Evolutionary conservation across 108 stramenopile genomes (phyloP), one percentile per base, ranked within the genome.

Genomic region (Conticribra weissflogii): DNA sequence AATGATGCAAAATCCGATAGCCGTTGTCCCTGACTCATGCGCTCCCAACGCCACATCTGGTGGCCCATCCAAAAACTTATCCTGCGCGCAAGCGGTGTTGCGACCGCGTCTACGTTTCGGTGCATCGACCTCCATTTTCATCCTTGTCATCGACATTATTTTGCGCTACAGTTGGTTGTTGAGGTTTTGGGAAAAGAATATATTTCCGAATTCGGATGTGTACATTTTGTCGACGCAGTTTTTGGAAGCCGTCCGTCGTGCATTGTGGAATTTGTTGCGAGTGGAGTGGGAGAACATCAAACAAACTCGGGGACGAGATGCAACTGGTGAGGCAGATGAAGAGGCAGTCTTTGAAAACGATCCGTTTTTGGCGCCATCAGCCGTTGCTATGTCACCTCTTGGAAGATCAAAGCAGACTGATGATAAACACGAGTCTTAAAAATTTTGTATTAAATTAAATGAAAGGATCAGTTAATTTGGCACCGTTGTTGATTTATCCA

Each of bases 241-340:
- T 47, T 71, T 87, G 8, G 86, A 87, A 63, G 86, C 81, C 18
- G 63, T 87, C 22, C 60, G 70, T 32, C 88, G 93, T 25, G 81
- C 88, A 23, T 68, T 94, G 18, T 94, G 93, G 93, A 94, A 94
- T 72, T 66, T 94, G 33, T 66, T 94, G 22, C 88, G 93, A n/a
- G 87, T 94, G 22, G 93, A 94, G 77, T 94, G 93, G 93, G 93
- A 94, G 67, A 81, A 90, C 63, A 83, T 94, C 33, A 94, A 94
- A 52, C 93, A 91, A 79, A 57, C 34, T 22, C 81, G 55, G n/a
- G 62, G 75, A 27, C 67, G 66, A 25, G 54, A 74, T 14, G 48
- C 55, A 33, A 56, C 61, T 12, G 50, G 58, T 28, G 70, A n/a
- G n/a, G n/a, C 71, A 33, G 17, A 48, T 30, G 81, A 72, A 32